Evolutionary conservation across 2,329 filamentous ascomycete species (phyloP), one percentile per base, ranked within the genome.

Genomic region (Pyrenochaeta sp.): DNA sequence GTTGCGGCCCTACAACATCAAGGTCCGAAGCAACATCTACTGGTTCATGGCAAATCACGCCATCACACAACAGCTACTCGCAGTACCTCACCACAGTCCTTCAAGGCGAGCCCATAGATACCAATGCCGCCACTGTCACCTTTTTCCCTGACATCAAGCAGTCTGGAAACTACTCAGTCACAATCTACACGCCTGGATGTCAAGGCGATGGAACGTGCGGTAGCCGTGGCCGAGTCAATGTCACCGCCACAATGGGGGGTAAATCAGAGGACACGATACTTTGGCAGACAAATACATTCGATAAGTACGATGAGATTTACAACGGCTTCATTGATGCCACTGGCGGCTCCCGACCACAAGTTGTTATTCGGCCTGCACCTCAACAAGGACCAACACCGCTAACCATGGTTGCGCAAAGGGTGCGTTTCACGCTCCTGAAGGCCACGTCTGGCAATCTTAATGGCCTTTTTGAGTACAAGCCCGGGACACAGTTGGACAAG

Each of bases 291-390:
- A 99, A 99, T 77, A 85, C 96, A 72, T 96, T 89, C 74, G 94
- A 98, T 80, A 99, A 99, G 76, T 98, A 96, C 70, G 95, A 99
- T 71, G 88, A 91, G 63, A 87, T 99, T 53, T 97, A 92, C 77
- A 90, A 89, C 61, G 95, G 93, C 41, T 87, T 87, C 61, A 87
- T 99, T 48, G 92, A 98, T 70, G 87, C 88, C 48, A 87, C 85
- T 47, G 88, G 85, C 58, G 84, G 83, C 17, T 97, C 97, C 81
- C 87, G 87, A 36, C 92, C 94, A 12, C 86, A 85, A 4, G 87
- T 99, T 46, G 96, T 90, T 0, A 79, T 99, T 39, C 83, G 86
- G 0, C 90, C 94, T 4, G 79, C 86, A 18, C 73, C 83, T 29
- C 87, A 85, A 33, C 90, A 92, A 74, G 71, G 60, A 9, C 65